Conservation (phyloP, 345 rosid species). For the Clarkia xantiana region DNA sequence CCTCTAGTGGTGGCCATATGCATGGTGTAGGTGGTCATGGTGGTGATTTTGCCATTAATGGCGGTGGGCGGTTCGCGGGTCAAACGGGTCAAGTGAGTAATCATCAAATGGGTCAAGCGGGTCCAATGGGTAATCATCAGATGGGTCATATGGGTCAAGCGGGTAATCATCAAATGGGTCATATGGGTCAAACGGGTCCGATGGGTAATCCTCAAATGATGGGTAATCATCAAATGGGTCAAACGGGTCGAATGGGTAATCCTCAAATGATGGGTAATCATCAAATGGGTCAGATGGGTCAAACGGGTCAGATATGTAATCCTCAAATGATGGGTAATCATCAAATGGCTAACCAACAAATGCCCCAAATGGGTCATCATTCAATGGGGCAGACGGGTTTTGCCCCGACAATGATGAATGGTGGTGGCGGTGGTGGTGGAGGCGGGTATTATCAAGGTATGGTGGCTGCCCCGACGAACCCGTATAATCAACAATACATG, state of each 20-base stretch:
- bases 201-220: slow-evolving; percentile 24
- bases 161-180: slow-evolving; percentile 2
- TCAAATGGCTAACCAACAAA: no score
- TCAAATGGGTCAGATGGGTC: background rate
- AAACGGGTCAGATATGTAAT: no score
- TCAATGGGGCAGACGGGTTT: no score
- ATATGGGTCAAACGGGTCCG: background rate
- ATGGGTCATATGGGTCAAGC: slow-evolving; percentile 15
- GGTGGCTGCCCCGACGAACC: slow-evolving; percentile 32
- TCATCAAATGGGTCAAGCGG: slow-evolving; percentile 7
- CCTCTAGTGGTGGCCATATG: slow-evolving; percentile 10
- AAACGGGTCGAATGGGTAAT: slow-evolving; percentile 4
- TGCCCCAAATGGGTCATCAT: no score
- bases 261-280: background rate
- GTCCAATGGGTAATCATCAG: slow-evolving; percentile 22
- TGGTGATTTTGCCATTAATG: slow-evolving; percentile 4
- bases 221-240: slow-evolving; percentile 26
- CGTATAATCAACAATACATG: slow-evolving; percentile 40
- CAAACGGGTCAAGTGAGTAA: slow-evolving; percentile 23
- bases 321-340: slow-evolving; percentile 32
- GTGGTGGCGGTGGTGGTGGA: background rate
- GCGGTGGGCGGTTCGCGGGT: slow-evolving; percentile 5
- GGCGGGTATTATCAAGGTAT: slow-evolving; percentile 12
- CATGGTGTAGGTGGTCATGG: background rate
- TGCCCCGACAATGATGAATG: background rate